Evolutionary conservation across 2,329 filamentous ascomycete species (phyloP).

Genomic region (Aspergillus terreus): DNA sequence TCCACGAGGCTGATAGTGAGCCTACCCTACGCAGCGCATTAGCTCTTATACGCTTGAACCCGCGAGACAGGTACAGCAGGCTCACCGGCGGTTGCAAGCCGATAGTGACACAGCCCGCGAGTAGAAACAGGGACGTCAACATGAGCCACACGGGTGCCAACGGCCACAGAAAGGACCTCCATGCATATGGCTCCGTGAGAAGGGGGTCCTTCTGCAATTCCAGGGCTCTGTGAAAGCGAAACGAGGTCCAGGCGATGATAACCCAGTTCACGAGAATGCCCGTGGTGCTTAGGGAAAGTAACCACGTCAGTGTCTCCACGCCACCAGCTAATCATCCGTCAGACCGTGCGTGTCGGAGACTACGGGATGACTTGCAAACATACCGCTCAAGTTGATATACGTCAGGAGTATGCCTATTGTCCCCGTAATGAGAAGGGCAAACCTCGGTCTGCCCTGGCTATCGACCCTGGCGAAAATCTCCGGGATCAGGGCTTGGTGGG

Average conservation of each 20-base stretch:
- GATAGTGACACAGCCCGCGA: not conserved
- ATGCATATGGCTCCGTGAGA: slow-evolving; percentile 25
- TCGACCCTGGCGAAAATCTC: slow-evolving; percentile 26
- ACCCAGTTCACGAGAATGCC: slow-evolving; percentile 34
- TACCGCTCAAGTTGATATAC: slow-evolving; percentile 29
- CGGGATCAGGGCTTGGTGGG: slow-evolving; percentile 25
- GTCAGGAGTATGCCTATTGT: slow-evolving; percentile 21
- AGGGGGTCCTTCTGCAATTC: slow-evolving; percentile 17
- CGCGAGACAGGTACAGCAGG: too few relatives aligned
- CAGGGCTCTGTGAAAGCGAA: slow-evolving; percentile 27
- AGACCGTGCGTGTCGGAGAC: not conserved
- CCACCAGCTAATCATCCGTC: not conserved
- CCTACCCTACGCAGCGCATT: not conserved
- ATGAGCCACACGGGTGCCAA: slow-evolving; percentile 17
- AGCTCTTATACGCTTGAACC: not conserved
- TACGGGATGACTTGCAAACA: slow-evolving; percentile 7
- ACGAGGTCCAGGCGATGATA: slow-evolving; percentile 30
- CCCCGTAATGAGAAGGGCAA: slow-evolving; percentile 25
- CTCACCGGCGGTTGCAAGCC: not conserved
- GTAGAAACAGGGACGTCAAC: not conserved
- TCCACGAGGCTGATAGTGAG: not conserved
- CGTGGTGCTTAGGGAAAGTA: slow-evolving; percentile 25
- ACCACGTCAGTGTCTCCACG: not conserved
- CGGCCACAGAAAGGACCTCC: slow-evolving; percentile 26
- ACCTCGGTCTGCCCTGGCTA: slow-evolving; percentile 25